Base-by-base conservation (phyloP, 768 basidiomycete species). In the Agaricus sinodeliciosus region DNA sequence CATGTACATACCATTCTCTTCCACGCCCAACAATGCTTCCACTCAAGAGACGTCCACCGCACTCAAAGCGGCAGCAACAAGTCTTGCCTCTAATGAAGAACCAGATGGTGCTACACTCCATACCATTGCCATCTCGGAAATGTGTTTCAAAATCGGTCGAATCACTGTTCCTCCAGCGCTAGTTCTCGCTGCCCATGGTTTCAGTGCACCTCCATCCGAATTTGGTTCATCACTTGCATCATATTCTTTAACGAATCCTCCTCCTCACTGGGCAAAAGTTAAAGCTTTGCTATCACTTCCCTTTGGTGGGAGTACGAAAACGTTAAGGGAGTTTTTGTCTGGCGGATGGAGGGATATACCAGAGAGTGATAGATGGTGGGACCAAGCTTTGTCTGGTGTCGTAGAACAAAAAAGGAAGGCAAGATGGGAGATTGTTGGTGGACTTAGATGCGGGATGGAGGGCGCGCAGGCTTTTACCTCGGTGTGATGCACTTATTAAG, bases 111-210 rank as follows among this genome's bases (percentile, higher is more conserved):
- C 77, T 1, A 68, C 69, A 28, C 63, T 86, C 5, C 79, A 90
- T 63, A 85, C 85, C 55, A 62, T 89, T 55, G 72, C 77, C 45
- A 67, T 90, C 51, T 81, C 81, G 25, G 80, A 79, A 49, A 52
- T 79, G 19, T 87, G 84, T 61, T 87, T 81, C 75, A 90, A 90
- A 63, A 61, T 75, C 19, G 82, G 81, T 0, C 77, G 87, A 1
- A 83, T 90, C 55, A 89, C 85, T 16, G 74, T 88, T 49, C 87
- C 87, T 1, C 88, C 88, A 11, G 72, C 73, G 3, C 54, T 90
- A 55, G 76, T 77, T 9, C 65, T 88, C 31, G 84, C 80, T 0
- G 58, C 69, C 0, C 81, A 84, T 54, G 88, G 88, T 0, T 80
- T 84, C 56, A 66, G 69, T 18, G 66, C 62, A 1, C 60, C 68